phyloP scores from a whole-genome alignment of 345 rosid genomes.

The Adansonia digitata region DNA sequence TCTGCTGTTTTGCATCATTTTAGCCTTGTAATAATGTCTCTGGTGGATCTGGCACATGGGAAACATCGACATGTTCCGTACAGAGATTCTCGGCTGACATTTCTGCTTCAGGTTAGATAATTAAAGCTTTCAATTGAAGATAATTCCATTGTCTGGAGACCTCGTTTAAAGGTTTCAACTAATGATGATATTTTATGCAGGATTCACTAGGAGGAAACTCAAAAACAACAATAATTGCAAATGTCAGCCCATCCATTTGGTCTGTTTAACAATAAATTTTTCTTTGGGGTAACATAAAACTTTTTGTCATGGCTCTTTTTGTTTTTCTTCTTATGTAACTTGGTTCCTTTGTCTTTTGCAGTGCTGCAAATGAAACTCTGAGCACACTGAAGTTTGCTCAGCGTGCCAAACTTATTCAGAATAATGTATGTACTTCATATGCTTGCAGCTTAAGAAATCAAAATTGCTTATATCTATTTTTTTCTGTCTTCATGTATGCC shows the following conservation, averaged over 20 bases:
- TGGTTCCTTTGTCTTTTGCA: slow-evolving; percentile 34
- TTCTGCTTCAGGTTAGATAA: slow-evolving; percentile 76
- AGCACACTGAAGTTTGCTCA: slow-evolving; percentile 96
- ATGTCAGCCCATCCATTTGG: slow-evolving; percentile 92
- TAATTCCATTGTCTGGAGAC: neutral
- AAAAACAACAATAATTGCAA: slow-evolving; percentile 88
- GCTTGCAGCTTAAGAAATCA: neutral
- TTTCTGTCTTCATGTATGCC: slow-evolving; percentile 8
- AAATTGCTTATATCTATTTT: neutral
- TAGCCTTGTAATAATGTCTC: slow-evolving; percentile 92
- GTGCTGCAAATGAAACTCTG: slow-evolving; percentile 82
- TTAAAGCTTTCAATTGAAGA: slow-evolving; percentile 17
- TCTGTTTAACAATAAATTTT: slow-evolving; percentile 27
- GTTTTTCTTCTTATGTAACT: slow-evolving; percentile 13
- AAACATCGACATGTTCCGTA: slow-evolving; percentile 93
- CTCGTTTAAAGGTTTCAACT: neutral
- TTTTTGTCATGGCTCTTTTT: neutral
- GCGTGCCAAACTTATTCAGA: slow-evolving; percentile 95
- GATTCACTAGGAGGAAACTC: slow-evolving; percentile 97
- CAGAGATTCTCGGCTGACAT: slow-evolving; percentile 95
- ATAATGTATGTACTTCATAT: slow-evolving; percentile 48
- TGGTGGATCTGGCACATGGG: slow-evolving; percentile 96
- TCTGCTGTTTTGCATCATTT: slow-evolving; percentile 16
- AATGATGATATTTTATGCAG: slow-evolving; percentile 39
- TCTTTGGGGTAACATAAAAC: neutral